These are phyloP conservation scores for Colletotrichum liaoningense DNA, from an alignment of 2,329 filamentous ascomycete genomes.

Conservation along the genomic window DNA sequence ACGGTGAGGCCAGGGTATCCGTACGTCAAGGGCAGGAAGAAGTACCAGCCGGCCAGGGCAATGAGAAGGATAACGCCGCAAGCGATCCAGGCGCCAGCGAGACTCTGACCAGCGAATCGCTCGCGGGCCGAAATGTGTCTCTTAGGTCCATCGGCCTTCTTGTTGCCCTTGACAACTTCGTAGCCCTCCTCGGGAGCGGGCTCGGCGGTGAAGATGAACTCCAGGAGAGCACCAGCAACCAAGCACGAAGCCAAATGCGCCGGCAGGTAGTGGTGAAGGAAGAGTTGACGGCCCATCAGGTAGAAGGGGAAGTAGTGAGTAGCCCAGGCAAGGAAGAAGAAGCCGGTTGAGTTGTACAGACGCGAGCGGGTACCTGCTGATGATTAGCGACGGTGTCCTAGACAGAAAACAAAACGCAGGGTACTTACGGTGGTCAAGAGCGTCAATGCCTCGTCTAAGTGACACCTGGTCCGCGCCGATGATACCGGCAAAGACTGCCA, in stretches of 20 bases:
- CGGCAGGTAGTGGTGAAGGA: conserved; percentile 97
- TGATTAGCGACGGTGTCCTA: conserved; percentile 43
- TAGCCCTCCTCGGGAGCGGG: conserved; percentile 70
- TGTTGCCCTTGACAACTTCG: conserved; percentile 58
- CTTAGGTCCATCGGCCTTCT: conserved; percentile 54
- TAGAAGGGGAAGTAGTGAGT: conserved; percentile 98
- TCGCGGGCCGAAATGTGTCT: conserved; percentile 83
- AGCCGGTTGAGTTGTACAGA: conserved; percentile 97
- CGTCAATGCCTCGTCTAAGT: conserved; percentile 90
- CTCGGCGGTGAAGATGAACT: conserved; percentile 96
- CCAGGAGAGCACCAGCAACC: conserved; percentile 89
- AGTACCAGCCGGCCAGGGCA: conserved; percentile 84
- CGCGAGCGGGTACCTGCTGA: conserved; percentile 84
- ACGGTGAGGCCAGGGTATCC: conserved; percentile 89
- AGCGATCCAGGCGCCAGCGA: conserved; percentile 84
- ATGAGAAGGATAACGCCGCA: conserved; percentile 74
- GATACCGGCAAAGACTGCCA: conserved; percentile 94
- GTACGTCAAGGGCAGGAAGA: conserved; percentile 95
- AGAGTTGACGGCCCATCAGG: conserved; percentile 97
- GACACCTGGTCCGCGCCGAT: conserved; percentile 93
- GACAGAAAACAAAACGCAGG: background rate
- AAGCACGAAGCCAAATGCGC: conserved; percentile 91
- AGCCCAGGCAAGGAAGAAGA: conserved; percentile 98
- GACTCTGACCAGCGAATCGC: conserved; percentile 81
- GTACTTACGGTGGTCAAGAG: conserved; percentile 88